These are phyloP conservation scores for Thielaviopsis euricoi DNA, from an alignment of 2,329 filamentous ascomycete genomes.

Conservation along the genomic window DNA sequence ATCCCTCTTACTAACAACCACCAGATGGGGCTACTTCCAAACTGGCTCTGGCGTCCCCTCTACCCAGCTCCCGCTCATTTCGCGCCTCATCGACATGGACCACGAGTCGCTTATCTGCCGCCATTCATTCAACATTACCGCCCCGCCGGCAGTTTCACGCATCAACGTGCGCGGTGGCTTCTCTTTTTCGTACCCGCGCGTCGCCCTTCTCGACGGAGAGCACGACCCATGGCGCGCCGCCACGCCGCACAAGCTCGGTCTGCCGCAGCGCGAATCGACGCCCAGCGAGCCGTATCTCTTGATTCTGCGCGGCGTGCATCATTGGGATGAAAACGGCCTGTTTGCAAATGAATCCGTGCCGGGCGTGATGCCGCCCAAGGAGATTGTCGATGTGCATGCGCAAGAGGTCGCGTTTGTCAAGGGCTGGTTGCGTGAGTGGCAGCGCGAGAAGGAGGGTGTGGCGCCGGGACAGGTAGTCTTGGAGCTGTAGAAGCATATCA, in stretches of 20 bases:
- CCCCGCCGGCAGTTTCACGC: constrained; percentile 41
- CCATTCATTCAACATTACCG: constrained; percentile 52
- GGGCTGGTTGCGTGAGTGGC: constrained; percentile 50
- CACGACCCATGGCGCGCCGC: constrained; percentile 68
- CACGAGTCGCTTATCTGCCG: constrained; percentile 47
- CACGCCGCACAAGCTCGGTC: constrained; percentile 50
- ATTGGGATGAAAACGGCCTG: constrained; percentile 64
- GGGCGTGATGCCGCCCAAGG: constrained; percentile 36
- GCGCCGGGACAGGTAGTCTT: not conserved
- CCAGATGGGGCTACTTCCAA: constrained; percentile 61
- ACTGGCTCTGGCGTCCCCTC: constrained; percentile 54
- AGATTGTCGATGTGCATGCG: constrained; percentile 41
- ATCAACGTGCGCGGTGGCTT: constrained; percentile 68
- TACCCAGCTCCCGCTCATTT: constrained; percentile 51
- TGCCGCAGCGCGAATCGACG: constrained; percentile 40
- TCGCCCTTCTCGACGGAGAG: constrained; percentile 64
- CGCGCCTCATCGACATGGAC: constrained; percentile 48
- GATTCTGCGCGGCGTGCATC: constrained; percentile 60
- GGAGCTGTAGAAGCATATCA: not conserved
- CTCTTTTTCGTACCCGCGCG: constrained; percentile 53
- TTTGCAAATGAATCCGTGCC: constrained; percentile 42
- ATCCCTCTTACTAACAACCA: constrained; percentile 10
- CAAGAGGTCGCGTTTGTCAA: constrained; percentile 44
- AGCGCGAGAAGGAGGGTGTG: constrained; percentile 14
- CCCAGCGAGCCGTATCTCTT: constrained; percentile 53